These are phyloP conservation scores for Glutinoglossum americanum DNA, from an alignment of 495 filamentous ascomycete genomes.

Conservation along the genomic window DNA sequence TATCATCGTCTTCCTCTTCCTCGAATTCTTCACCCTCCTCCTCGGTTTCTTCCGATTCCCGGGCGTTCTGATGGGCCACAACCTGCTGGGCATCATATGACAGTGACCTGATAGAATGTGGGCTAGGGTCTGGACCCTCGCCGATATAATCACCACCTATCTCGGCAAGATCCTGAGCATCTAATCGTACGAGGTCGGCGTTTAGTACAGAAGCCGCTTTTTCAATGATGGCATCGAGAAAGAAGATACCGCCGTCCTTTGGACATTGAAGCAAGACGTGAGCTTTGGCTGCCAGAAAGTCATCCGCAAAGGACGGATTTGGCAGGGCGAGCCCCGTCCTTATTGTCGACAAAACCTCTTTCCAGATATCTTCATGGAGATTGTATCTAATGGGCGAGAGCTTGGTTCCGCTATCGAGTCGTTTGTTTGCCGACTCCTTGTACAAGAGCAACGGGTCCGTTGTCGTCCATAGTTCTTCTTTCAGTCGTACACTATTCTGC, in stretches of 20 bases:
- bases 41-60: constrained; percentile 1
- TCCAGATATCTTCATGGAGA: constrained; percentile 14
- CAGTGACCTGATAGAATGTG: constrained; percentile 3
- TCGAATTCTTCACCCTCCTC: constrained; percentile 1
- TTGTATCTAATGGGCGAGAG: constrained; percentile 7
- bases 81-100: constrained; percentile 5
- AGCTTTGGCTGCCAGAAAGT: constrained; percentile 33
- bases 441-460: background rate
- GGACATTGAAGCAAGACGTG: constrained; percentile 48
- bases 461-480: background rate
- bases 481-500: constrained; percentile 12
- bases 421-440: background rate
- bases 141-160: constrained; percentile 52
- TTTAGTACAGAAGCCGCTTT: constrained; percentile 33
- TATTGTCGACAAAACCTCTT: constrained; percentile 14
- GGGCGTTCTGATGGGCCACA: background rate
- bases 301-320: constrained; percentile 17
- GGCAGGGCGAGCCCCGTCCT: constrained; percentile 14
- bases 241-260: constrained; percentile 29
- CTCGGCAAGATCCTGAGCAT: constrained; percentile 60
- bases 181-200: constrained; percentile 60
- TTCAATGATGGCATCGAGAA: constrained; percentile 36
- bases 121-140: constrained; percentile 19
- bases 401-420: background rate
- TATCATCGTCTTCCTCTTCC: constrained; percentile 4